Evolutionary conservation across 2,329 filamentous ascomycete species (phyloP), one percentile per base, ranked within the genome.

Genomic region (Xylaria arbuscula): DNA sequence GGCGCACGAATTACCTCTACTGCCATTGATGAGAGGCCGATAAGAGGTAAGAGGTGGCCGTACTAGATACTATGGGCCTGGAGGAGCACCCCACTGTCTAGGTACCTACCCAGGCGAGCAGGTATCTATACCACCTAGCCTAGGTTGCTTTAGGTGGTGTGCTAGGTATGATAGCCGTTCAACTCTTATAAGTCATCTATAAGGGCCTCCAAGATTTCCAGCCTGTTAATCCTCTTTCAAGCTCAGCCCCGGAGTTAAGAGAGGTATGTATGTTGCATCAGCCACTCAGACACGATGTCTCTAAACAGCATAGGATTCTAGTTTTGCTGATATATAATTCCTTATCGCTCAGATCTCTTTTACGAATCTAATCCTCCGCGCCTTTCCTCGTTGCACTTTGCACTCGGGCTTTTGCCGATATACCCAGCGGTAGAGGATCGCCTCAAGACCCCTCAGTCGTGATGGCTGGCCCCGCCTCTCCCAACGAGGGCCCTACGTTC

Each of bases 401-500:
- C 57, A 57, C 48, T 47, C 48, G 45, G 48, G 55, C 57, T 40
- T 53, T 28, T 17, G 58, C 48, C 62, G 45, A 38, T 48, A 9
- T 60, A 58, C 40, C 34, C 22, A 57, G 64, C 55, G 50, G 7
- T 51, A 36, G 61, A 66, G 40, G n/a, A 55, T 62, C 45, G 45
- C 57, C 57, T 66, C 51, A 50, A 71, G 72, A 70, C 70, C 66
- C 70, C 70, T 73, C 71, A 71, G 71, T 74, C 72, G 69, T 66
- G 48, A 89, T 89, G 87, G 83, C 86, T 76, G 87, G 87, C 75
- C 83, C 87, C 76, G 82, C 83, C 73, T 88, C 87, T 72, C 87
- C 87, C 70, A 83, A 84, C 79, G 86, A 87, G 76, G 87, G 87
- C 75, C 87, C 87, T 72, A 86, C 86, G 75, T 88, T 83, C 73